Base-by-base conservation (phyloP, 2,329 filamentous ascomycete species). In the Cladosporium sp. region DNA sequence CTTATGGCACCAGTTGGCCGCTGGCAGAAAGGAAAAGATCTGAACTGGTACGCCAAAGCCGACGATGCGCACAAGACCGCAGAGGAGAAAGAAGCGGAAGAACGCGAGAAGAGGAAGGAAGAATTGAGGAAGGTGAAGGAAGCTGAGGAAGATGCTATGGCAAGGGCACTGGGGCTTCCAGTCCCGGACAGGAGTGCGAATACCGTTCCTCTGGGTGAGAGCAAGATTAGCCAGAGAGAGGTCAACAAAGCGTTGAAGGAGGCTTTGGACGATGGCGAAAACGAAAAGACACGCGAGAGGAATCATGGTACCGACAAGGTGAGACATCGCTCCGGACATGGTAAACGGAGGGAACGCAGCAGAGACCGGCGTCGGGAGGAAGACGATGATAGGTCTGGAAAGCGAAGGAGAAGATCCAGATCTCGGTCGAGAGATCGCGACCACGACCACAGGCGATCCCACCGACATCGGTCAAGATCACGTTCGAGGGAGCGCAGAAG, bases 81-180 rank as follows among this genome's bases (percentile, higher is more conserved):
- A 13, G 71, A 74, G 9, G 72, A 79, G 38, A 58, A 66, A 37
- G 82, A 85, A 53, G 69, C 67, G 62, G 81, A 84, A 28, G 83
- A 82, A 56, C 86, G 89, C 61, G 90, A 95, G 68, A 82, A 56
- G 80, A 86, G 63, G 66, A 62, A 65, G 78, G 86, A 50, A 63
- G 92, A 96, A 70, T 79, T 93, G 61, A 81, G 83, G 61, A 83
- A 79, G 60, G 79, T 96, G 66, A 96, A 95, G 65, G 87, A 95
- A 68, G 89, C 87, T 0, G 93, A 98, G 65, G 88, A 95, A 66
- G 92, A 96, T 68, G 93, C 91, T 1, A 85, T 97, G 67, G 84
- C 89, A 3, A 79, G 77, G 42, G 91, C 91, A 0, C 74, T 98
- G 50, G 93, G 93, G 0, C 73, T 96, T 31, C 89, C 89, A 0